Evolutionary conservation across 768 basidiomycete genomes (phyloP), one percentile per base, ranked within the genome.

Genomic region (Stropharia rugosoannulata): DNA sequence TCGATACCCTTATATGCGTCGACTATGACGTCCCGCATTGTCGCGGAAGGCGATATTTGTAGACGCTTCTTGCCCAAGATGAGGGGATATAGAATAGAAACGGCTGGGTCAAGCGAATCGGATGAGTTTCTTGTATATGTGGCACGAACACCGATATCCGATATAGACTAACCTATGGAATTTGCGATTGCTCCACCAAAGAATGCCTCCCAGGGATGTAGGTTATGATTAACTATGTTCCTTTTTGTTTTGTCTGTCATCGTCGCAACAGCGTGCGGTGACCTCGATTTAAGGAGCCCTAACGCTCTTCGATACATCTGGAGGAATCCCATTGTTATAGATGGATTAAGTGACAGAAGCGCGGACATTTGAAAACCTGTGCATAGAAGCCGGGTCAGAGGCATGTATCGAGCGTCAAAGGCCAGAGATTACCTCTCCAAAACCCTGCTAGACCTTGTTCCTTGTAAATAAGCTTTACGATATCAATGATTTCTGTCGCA

Each of bases 51-150:
- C 27, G 73, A 66, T 13, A 68, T 71, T 55, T 80, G 82, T 5
- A 80, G 70, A 5, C 80, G 76, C 16, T 80, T 82, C 68, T 86
- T 86, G 15, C 83, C 80, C 15, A 86, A 75, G 16, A 85, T 82
- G 27, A 85, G 70, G 0, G 84, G 84, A 62, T 86, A 85, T 7
- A 84, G 67, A 1, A 83, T 52, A 0, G 72, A 63, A 6, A 76
- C 70, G 0, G 82, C 82, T 75, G 18, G 29, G 35, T 32, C 5
- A 32, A 32, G 29, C 5, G 9, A 32, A 32, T 32, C 29, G 27
- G 3, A 50, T 12, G 15, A 29, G 11, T 27, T 19, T 41, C 49
- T 36, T 50, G 38, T 13, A n/a, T 35, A 41, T 10, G 10, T 41
- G 13, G 35, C n/a, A 18, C 15, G 2, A 13, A 39, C 8, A 11